Evolutionary conservation across 495 filamentous ascomycete species (phyloP).

Genomic region (Aspergillus incahuasiensis): DNA sequence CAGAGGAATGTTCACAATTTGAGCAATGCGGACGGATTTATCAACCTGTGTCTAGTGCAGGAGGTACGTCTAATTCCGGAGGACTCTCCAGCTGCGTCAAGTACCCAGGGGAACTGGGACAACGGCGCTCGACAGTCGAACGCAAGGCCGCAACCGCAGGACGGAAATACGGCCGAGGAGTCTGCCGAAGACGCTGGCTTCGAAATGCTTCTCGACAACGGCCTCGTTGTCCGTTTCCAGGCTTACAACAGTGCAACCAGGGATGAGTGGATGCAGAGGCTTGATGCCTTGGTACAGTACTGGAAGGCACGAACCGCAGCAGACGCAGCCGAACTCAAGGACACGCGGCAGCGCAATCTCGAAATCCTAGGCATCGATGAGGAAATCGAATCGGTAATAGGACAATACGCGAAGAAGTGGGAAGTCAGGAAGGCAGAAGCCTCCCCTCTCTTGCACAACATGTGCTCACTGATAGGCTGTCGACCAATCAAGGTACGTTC

Average conservation of each 20-base stretch:
- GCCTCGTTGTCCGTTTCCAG: conserved; percentile 62
- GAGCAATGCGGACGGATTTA: conserved; percentile 58
- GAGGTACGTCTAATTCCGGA: conserved; percentile 54
- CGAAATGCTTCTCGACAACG: conserved; percentile 60
- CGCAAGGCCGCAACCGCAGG: conserved; percentile 48
- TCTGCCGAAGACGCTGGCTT: conserved; percentile 59
- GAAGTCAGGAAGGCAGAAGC: conserved; percentile 64
- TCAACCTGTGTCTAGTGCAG: conserved; percentile 56
- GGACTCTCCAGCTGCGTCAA: conserved; percentile 45
- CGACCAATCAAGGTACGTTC: conserved; percentile 55
- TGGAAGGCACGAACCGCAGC: conserved; percentile 57
- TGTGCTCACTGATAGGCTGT: conserved; percentile 63
- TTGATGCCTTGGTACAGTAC: conserved; percentile 57
- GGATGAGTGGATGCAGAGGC: conserved; percentile 60
- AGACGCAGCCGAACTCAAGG: conserved; percentile 55
- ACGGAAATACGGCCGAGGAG: conserved; percentile 15
- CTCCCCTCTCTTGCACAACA: conserved; percentile 62
- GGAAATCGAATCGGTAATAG: conserved; percentile 62
- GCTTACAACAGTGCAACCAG: conserved; percentile 54
- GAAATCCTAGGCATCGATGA: conserved; percentile 64
- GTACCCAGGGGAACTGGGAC: conserved; percentile 43
- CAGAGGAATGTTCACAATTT: conserved; percentile 59
- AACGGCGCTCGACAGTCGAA: conserved; percentile 50
- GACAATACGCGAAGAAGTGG: conserved; percentile 69
- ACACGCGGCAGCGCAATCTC: conserved; percentile 56